Base-by-base conservation (phyloP, 1,284 basidiomycete genomes). In the Leccinum subrobustum region DNA sequence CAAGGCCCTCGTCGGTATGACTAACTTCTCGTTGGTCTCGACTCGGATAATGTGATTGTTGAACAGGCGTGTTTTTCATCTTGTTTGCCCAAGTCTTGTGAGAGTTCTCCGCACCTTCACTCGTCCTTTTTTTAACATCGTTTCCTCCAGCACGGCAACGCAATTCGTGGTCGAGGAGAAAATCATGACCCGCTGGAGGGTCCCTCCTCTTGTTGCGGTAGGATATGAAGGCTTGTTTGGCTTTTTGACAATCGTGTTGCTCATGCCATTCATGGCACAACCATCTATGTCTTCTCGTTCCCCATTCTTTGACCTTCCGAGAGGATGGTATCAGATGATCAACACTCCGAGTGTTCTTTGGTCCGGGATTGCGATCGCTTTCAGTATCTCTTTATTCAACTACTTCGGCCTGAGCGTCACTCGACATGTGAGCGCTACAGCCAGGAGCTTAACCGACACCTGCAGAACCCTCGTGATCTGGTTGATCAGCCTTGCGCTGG, bases 1-100 rank as follows among this genome's bases (percentile, higher is more conserved):
- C 60, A 86, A 80, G 64, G 88, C 87, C 61, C 81, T 92, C 59
- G 76, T 91, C 71, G 88, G 89, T 88, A 64, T 70, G 80, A 70
- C 61, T 65, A 59, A 27, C 48, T 53, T 58, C 60, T 63, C 52
- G 48, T 61, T 27, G 35, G 11, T 31, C 51, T 33, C 52, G 51
- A n/a, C 9, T 44, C 12, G 6, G 23, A 61, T 64, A 51, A 58
- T 55, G 33, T 44, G 42, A 33, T 56, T 39, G 48, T 51, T 33
- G 27, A 58, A 47, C 59, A 90, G 88, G 97, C 60, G 89, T 99
- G 37, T 86, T 93, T 70, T 89, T 99, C 72, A 86, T 99, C 60
- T 79, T 98, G 44, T 95, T 97, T 70, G 96, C 97, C n/a, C 97
- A 99, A 77, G 78, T 98, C 63, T 99, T 96, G 92, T 93, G 71